Evolutionary conservation across 441 rosid species (phyloP), one percentile per base, ranked within the genome.

Genomic region (Pelargonium cotyledonis): DNA sequence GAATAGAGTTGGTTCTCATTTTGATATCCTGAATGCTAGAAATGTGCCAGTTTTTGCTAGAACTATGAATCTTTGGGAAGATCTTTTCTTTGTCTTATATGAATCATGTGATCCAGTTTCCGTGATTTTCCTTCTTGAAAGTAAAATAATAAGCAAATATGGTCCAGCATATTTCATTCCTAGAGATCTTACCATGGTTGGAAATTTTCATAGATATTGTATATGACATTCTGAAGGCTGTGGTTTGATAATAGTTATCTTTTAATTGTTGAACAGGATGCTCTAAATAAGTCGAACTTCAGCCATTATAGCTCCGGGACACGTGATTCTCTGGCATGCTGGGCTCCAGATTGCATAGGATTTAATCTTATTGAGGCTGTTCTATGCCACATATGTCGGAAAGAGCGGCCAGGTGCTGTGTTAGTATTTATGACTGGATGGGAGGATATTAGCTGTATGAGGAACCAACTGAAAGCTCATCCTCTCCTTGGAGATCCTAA

Each of bases 391-490:
- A 90, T 92, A 76, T 90, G 99, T 72, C 89, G 99, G 65, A 95
- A 95, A 83, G 97, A 92, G 80, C 84, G 97, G 57, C 83, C 90
- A 38, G 98, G 99, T 43, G 97, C 96, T 80, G 96, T 89, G 63
- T 85, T 95, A 74, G 95, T 95, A 65, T 95, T 95, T 84, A 85
- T 95, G 92, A 95, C 99, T 75, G 99, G 99, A 43, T 95, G 99
- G 99, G 99, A 92, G 76, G 99, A 95, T 81, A 95, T 92, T 76
- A 95, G 90, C 79, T 86, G 88, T 74, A 78, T 95, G 73, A 89
- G 89, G 75, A 98, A 95, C 80, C 98, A 95, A 82, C 83, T 95
- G 68, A 92, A 90, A 80, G 93, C 98, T 69, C 98, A 95, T 86
- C 99, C 98, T 40, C 98, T 95, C 80, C 64, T 95, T 57, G 99